phyloP scores from a whole-genome alignment of 169 alveolate genomes.

The Neospora caninum region DNA sequence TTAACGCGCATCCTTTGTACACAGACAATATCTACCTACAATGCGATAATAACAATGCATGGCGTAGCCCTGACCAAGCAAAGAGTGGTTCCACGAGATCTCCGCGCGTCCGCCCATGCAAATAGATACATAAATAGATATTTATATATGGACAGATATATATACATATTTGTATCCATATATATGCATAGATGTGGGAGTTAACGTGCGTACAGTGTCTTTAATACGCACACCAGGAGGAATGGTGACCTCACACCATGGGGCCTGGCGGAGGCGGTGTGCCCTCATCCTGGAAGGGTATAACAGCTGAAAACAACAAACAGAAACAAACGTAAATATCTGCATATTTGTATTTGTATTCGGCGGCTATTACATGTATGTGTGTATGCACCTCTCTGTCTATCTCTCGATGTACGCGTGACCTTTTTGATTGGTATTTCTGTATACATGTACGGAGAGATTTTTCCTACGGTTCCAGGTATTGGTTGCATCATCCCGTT shows the following conservation, averaged over 20 bases:
- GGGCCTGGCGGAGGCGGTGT: background rate
- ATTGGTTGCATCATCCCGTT: background rate
- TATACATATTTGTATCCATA: background rate
- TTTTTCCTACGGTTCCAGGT: background rate
- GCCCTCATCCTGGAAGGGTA: background rate
- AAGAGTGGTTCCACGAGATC: no score
- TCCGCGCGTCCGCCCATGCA: background rate
- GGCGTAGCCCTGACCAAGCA: no score
- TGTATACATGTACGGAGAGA: background rate
- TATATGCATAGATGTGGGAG: background rate
- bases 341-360: background rate
- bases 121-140: background rate
- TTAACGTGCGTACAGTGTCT: background rate
- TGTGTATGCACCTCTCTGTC: background rate
- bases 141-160: background rate
- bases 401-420: background rate
- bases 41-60: no score
- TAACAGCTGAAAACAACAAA: background rate
- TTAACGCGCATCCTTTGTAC: no score
- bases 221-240: no score
- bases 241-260: background rate
- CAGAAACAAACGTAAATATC: background rate
- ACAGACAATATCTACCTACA: background rate
- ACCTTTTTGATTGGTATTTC: background rate
- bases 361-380: background rate